These are phyloP conservation scores for Drosera spatulata DNA, from an alignment of 179 eudicot species.

Conservation along the genomic window DNA sequence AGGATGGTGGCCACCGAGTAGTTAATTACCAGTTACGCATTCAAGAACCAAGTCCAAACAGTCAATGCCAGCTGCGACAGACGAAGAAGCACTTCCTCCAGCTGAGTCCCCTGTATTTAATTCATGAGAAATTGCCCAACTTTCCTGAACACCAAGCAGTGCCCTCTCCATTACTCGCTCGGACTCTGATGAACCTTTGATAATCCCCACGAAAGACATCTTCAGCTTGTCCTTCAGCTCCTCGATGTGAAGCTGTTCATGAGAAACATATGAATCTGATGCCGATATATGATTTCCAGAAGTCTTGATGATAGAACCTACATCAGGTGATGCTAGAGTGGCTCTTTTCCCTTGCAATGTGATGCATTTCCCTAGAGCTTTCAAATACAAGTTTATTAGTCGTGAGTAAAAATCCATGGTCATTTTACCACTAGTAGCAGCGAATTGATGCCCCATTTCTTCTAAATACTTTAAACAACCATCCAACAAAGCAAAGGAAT, in stretches of 20 bases:
- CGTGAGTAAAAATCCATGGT: conserved; percentile 38
- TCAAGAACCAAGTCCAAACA: conserved; percentile 82
- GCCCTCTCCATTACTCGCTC: conserved; percentile 61
- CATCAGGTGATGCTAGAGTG: conserved; percentile 57
- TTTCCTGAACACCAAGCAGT: conserved; percentile 52
- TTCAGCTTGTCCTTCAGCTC: conserved; percentile 61
- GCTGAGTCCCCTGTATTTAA: conserved; percentile 32
- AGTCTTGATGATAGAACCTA: conserved; percentile 51
- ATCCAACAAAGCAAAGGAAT: conserved; percentile 57
- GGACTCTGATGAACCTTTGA: conserved; percentile 51
- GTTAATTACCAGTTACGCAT: conserved; percentile 56
- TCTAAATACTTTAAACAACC: conserved; percentile 61
- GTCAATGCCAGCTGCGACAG: conserved; percentile 85
- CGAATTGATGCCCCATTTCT: conserved; percentile 57
- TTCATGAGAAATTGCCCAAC: conserved; percentile 38
- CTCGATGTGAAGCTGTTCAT: conserved; percentile 26
- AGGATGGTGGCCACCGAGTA: too few species aligned
- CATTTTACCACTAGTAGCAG: conserved; percentile 21
- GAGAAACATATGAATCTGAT: conserved; percentile 18
- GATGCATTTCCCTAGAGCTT: conserved; percentile 82
- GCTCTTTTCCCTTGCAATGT: conserved; percentile 75
- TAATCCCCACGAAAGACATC: conserved; percentile 48
- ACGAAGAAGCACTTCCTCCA: conserved; percentile 64
- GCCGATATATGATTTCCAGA: conserved; percentile 14
- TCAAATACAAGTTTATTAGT: conserved; percentile 57